Base-by-base conservation (phyloP, 441 rosid species). In the Croton setiger region DNA sequence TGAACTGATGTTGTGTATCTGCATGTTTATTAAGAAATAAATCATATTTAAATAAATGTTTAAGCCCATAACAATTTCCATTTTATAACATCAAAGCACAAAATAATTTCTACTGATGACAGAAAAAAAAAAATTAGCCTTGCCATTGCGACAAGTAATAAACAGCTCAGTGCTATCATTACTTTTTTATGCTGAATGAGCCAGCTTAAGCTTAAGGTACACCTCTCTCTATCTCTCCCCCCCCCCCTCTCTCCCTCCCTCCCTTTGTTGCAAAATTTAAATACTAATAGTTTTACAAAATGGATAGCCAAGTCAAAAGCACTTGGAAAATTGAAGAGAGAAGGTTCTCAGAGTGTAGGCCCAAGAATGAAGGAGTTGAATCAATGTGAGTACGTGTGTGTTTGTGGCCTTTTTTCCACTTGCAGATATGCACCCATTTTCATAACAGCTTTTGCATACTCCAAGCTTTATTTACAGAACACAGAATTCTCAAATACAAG, bases 1-100 rank as follows among this genome's bases (percentile, higher is more conserved):
- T 92, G 79, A 93, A 93, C 63, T 90, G 94, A 80, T 93, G 98
- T 58, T 89, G 97, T 6, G 97, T 87, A 60, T 93, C 98, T 93
- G 85, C 79, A 81, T 35, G 47, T 58, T 51, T 36, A 54, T 61
- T 14, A 68, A 51, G 47, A 65, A 54, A 62, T 18, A 64, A 64
- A 21, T 44, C 12, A 13, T 39, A 20, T 21, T 43, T 64, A 9
- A 39, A 63, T 13, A 60, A 60, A 37, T 27, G 64, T 60, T 15
- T 27, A 35, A 44, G 44, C 20, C 44, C n/a, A 63, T 10, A 17
- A 18, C 31, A 39, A 37, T 36, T 54, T 43, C 33, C 37, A 57
- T 7, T 18, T 11, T 27, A 27, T 2, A 27, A 7, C 12, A 11
- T 44, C 33, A 43, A 23, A 60, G 8, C 41, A 9, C 18, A 14